Evolutionary conservation across 1,139 yeast genomes (phyloP), one percentile per base, ranked within the genome.

Genomic region (Yamadazyma mexicana): DNA sequence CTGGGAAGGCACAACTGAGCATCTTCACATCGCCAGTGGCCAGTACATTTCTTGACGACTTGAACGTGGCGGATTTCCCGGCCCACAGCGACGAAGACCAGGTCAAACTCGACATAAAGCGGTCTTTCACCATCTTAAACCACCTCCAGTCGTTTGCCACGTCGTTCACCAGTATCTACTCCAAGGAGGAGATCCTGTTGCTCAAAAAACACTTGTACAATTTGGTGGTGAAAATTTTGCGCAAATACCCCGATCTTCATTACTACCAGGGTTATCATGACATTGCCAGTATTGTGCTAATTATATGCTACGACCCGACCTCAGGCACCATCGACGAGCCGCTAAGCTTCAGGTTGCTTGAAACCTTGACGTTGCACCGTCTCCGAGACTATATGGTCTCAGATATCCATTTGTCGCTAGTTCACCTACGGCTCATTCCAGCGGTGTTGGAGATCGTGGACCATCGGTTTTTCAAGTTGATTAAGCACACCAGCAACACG

Each of bases 251-350:
- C 0, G 52, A 61, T 8, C 65, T 91, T 33, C 69, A 78, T 43
- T 92, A 92, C 59, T 92, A 88, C 57, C 98, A 92, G 61, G 98
- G 98, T 0, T 88, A 77, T 56, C 98, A 92, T 61, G 98, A 92
- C 55, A 69, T 91, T 27, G 91, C 89, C 2, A 76, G 87, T 37
- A 73, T 86, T 8, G 65, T 87, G n/a, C 63, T 85, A 16, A 53
- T 83, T 16, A 76, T 83, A 0, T 78, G 79, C 50, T 66, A 62
- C 11, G 42, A 51, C 25, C 51, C 50, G 7, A 46, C 43, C 16
- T 42, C 51, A 4, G 48, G 51, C 4, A 54, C 52, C 40, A 33
- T 55, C 15, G 58, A 69, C 34, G 73, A 69, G 34, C 66, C 61
- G 10, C 46, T 59, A 25, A 76, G 83, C 0, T 71, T 73, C 45